These are phyloP conservation scores for Colletotrichum graminicola DNA, from an alignment of 2,329 filamentous ascomycete genomes.

Conservation along the genomic window DNA sequence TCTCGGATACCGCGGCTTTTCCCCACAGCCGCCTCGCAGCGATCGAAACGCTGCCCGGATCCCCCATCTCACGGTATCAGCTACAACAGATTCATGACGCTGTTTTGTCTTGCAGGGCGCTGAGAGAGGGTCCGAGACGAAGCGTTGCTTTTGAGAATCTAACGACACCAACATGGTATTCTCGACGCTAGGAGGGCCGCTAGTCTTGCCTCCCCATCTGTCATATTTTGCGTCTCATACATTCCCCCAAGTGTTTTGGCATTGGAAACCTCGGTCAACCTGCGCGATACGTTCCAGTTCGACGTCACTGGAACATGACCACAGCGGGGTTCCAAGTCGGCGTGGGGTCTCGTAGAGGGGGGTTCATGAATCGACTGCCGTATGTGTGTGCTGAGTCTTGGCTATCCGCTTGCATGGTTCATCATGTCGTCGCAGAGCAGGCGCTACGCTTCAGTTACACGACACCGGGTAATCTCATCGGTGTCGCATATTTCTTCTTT, in stretches of 20 bases:
- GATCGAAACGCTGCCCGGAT: neutral
- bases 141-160: constrained; percentile 25
- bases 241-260: neutral
- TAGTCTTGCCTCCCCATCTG: constrained; percentile 19
- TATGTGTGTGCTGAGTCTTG: neutral
- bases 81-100: neutral
- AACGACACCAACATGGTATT: constrained; percentile 14
- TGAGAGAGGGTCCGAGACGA: constrained; percentile 20
- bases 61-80: neutral
- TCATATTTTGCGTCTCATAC: constrained; percentile 25
- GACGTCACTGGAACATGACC: neutral
- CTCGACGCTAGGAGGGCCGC: constrained; percentile 11
- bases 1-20: neutral
- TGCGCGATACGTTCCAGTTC: neutral
- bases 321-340: neutral
- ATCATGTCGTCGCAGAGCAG: constrained; percentile 1
- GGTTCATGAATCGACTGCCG: too few relatives aligned
- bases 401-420: constrained; percentile 2
- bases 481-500: constrained; percentile 16
- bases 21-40: neutral
- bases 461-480: constrained; percentile 5
- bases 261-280: neutral
- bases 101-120: neutral
- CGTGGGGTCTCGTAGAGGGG: neutral
- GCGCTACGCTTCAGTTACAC: neutral